phyloP scores from a whole-genome alignment of 768 basidiomycete species.

The Leucosporidium yakuticum region DNA sequence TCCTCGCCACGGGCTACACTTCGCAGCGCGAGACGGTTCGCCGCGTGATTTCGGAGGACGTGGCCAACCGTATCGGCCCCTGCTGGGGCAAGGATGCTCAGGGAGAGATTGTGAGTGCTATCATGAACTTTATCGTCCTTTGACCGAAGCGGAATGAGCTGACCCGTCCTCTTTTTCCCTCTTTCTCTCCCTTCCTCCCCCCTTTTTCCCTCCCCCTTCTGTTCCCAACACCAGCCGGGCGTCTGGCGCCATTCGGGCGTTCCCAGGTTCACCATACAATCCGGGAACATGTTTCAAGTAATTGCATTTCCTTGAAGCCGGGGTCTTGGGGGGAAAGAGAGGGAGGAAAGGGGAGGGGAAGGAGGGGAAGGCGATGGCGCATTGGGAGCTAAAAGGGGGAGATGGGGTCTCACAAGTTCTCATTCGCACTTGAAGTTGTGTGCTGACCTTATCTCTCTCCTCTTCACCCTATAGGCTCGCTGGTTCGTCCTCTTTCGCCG shows the following conservation, averaged over 20 bases:
- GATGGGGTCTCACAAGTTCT: no score
- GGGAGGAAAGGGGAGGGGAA: no score
- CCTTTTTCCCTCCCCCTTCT: not conserved
- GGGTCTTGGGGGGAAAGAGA: not conserved
- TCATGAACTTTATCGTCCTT: not conserved
- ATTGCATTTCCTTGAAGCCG: constrained; percentile 28
- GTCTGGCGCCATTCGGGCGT: constrained; percentile 28
- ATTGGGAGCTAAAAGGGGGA: no score
- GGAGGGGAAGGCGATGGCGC: no score
- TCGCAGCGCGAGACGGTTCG: constrained; percentile 40
- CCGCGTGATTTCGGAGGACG: constrained; percentile 40
- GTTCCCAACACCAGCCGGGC: not conserved
- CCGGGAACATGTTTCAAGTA: constrained; percentile 30
- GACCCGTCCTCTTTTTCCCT: not conserved
- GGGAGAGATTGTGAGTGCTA: constrained; percentile 38
- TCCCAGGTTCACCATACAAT: constrained; percentile 13
- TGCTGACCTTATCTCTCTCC: no score
- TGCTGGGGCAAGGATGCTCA: constrained; percentile 44
- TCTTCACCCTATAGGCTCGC: no score
- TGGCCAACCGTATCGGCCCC: constrained; percentile 39
- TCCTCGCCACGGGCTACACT: constrained; percentile 17
- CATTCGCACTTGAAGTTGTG: no score
- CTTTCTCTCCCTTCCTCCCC: no score
- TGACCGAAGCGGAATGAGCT: constrained; percentile 4
- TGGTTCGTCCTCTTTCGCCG: no score